Base-by-base conservation (phyloP, 768 basidiomycete species). In the Lactarius tabidus region DNA sequence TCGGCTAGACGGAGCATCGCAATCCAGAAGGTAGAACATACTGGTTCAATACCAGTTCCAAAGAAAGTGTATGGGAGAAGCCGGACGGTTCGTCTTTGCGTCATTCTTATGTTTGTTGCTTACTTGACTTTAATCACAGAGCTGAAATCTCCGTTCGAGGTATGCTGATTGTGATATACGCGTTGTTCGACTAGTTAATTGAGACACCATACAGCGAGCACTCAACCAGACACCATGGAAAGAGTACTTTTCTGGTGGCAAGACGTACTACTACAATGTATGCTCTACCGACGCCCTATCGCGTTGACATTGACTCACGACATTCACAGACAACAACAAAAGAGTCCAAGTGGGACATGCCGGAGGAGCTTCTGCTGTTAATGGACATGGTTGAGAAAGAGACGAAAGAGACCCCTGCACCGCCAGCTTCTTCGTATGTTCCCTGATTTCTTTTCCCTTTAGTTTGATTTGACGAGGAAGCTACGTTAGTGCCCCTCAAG, bases 331-430 rank as follows among this genome's bases (percentile, higher is more conserved):
- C 86, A 36, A 87, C 90, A 48, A 84, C 87, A 35, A 96, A 94
- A 70, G 92, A 96, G 76, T 96, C 95, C 2, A 93, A 95, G 79
- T 98, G 97, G 97, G 93, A 96, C 65, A 90, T 96, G 86, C 97
- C 97, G 12, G 88, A 93, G 60, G 95, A 98, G 71, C 84, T 99
- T 31, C 77, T 89, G 28, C 81, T 91, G n/a, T 77, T 95, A 28
- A 80, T 94, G 41, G 89, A 92, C 73, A 91, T 88, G 70, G 89
- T 95, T 0, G 91, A 93, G 75, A 90, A 90, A 74, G 90, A 93
- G 65, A 77, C 78, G 5, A 80, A 79, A 56, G 72, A 78, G 52
- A 68, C 71, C 70, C 75, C 72, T 61, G 75, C 74, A 38, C 18
- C 59, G 6, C 31, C 60, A 29, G 33, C 35, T 67, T 20, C 63